Base-by-base conservation (phyloP, 306 rosid genomes). In the Casuarina cunninghamiana region DNA sequence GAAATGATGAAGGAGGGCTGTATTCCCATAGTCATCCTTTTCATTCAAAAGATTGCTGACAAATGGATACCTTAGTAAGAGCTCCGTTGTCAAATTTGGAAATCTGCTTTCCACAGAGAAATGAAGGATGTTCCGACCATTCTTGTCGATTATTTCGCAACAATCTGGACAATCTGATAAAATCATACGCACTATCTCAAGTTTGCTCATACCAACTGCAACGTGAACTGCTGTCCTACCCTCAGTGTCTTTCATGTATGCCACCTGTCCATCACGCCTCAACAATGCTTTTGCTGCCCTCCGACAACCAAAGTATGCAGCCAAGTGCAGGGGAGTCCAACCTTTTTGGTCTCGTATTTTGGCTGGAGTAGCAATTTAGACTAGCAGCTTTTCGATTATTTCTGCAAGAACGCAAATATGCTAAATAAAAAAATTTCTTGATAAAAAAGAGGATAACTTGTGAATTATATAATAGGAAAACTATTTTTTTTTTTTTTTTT, bases 111-210 rank as follows among this genome's bases (percentile, higher is more conserved):
- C 0, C 0, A 69, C 8, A n/a, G 60, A 60, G 4, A n/a, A 77
- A 54, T 77, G 81, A 15, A 78, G 71, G n/a, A 50, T 3, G 50
- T 78, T 71, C 44, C 12, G 3, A 9, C 82, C 77, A 60, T 6
- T 1, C 0, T 78, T 7, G 50, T 78, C 76, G 3, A 70, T 65
- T 32, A 78, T 4, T 71, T 51, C 73, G 3, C 67, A 26, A 51
- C 72, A 61, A 35, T 62, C 78, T 17, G 72, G 71, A 16, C 70
- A 62, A 4, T 0, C 3, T 7, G 13, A 5, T 48, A 75, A 3
- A 13, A 75, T 10, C 16, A 1, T 11, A 5, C 0, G 3, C n/a
- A n/a, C n/a, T n/a, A 61, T 2, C 8, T 12, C 10, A 70, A 55
- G 39, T 1, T 71, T 51, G 5, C 0, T 2, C n/a, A n/a, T n/a